Evolutionary conservation across 2,329 filamentous ascomycete species (phyloP).

Genomic region (Penicillium griseofulvum): DNA sequence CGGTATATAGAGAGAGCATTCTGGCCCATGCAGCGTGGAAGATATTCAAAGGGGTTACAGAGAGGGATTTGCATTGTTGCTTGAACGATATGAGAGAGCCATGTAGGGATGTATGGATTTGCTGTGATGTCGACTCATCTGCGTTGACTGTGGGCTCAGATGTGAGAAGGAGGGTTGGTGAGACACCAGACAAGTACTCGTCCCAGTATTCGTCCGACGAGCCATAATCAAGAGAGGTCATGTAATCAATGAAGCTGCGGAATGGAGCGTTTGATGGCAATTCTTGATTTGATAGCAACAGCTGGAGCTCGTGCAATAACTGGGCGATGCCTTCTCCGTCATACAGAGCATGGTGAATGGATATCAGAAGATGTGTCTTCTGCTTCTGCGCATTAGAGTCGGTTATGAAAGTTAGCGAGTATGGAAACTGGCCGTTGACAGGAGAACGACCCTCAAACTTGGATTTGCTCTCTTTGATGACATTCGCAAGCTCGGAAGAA

Average conservation of each 20-base stretch:
- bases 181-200: constrained; percentile 53
- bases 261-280: constrained; percentile 58
- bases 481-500: constrained; percentile 29
- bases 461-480: constrained; percentile 48
- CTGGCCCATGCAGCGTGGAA: constrained; percentile 72
- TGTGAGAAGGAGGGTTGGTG: constrained; percentile 39
- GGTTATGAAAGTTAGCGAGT: constrained; percentile 26
- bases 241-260: constrained; percentile 61
- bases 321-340: constrained; percentile 74
- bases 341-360: constrained; percentile 79
- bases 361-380: constrained; percentile 40
- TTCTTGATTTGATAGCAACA: constrained; percentile 47
- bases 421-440: constrained; percentile 29
- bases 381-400: constrained; percentile 10
- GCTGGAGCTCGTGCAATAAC: constrained; percentile 69
- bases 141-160: background rate
- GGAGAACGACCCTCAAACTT: constrained; percentile 18
- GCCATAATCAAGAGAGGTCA: constrained; percentile 50
- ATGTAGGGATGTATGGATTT: constrained; percentile 23
- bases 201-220: constrained; percentile 66
- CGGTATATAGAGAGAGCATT: constrained; percentile 57
- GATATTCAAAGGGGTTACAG: constrained; percentile 63
- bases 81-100: constrained; percentile 50
- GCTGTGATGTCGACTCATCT: constrained; percentile 13
- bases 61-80: constrained; percentile 50